Evolutionary conservation across 2,329 filamentous ascomycete species (phyloP).

Genomic region (Pestalotiopsis sp.): DNA sequence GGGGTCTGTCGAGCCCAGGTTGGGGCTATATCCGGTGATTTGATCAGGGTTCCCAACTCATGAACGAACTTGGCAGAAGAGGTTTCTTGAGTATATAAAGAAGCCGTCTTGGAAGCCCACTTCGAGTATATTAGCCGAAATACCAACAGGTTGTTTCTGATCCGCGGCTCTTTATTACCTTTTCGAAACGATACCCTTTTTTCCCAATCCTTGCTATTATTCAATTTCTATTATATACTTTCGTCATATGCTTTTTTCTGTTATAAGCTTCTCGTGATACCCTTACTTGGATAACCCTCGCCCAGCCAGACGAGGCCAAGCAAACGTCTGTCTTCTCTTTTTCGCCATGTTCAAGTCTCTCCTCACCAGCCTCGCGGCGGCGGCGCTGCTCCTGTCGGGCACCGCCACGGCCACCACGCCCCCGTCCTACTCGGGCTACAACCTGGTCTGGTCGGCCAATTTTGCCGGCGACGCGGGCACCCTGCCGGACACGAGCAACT

Average conservation of each 20-base stretch:
- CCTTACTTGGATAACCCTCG: no score
- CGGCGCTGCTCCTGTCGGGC: constrained; percentile 1
- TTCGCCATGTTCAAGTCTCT: background rate
- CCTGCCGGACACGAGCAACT: constrained; percentile 7
- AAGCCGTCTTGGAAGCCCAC: background rate
- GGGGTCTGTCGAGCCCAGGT: background rate
- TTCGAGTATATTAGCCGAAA: constrained; percentile 4
- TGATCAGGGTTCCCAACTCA: background rate
- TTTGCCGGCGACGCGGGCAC: constrained; percentile 10
- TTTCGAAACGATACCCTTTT: background rate
- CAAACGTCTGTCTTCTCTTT: background rate
- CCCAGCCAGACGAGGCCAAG: no score
- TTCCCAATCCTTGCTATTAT: background rate
- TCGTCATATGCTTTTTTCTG: background rate
- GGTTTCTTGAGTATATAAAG: background rate
- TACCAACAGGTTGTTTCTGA: background rate
- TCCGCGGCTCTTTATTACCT: background rate
- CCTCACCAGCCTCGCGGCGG: background rate
- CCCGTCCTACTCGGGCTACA: constrained; percentile 12
- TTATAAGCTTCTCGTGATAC: no score
- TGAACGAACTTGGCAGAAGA: background rate
- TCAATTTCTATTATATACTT: background rate
- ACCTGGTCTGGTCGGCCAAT: background rate
- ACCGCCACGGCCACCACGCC: constrained; percentile 9
- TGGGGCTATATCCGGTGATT: background rate